Base-by-base conservation (phyloP, 768 basidiomycete species). In the Boletus rex-veris region DNA sequence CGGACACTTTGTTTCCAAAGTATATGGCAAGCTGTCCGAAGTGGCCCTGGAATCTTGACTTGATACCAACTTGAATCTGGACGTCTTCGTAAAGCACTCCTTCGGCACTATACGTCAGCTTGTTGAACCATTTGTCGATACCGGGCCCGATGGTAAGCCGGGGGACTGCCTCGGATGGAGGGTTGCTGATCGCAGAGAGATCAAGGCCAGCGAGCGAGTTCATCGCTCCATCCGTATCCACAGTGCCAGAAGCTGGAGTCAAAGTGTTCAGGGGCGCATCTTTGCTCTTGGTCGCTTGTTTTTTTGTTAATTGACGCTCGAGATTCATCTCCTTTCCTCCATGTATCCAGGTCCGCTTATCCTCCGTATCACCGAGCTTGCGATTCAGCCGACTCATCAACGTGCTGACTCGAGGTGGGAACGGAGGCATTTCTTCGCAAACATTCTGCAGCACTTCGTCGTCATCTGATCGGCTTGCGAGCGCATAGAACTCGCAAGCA, bases 351-450 rank as follows among this genome's bases (percentile, higher is more conserved):
- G 89, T 94, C 50, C 94, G 80, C 73, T 95, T 96, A 71, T 98
- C 94, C 56, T 92, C 91, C n/a, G 90, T 90, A 61, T 93, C 91
- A 6, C 86, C 88, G 35, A 91, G 88, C 67, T 95, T 96, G 66
- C 84, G 86, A 69, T 96, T 90, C 38, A 99, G 74, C 45, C 93
- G 81, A 44, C 83, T 90, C 46, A 97, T 77, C 8, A 99, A 77
- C 3, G 95, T 88, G 54, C 93, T 96, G 60, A 92, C 90, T 44
- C 97, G 84, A 48, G 96, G 90, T 4, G 96, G 95, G 79, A 97
- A 99, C 5, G 96, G 94, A 1, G 97, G 97, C 87, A 99, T 98
- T 73, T 98, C 97, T 70, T 98, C 97, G 69, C 95, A 98, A 14
- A 98, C 84, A 58, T 92, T 91, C 66, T 94, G 90, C 40, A 99